Percentiles rank a stretch among this genome's conserved stretches.
Conservation (phyloP, 352 stramenopile genomes). For the Phytophthora sp. region DNA sequence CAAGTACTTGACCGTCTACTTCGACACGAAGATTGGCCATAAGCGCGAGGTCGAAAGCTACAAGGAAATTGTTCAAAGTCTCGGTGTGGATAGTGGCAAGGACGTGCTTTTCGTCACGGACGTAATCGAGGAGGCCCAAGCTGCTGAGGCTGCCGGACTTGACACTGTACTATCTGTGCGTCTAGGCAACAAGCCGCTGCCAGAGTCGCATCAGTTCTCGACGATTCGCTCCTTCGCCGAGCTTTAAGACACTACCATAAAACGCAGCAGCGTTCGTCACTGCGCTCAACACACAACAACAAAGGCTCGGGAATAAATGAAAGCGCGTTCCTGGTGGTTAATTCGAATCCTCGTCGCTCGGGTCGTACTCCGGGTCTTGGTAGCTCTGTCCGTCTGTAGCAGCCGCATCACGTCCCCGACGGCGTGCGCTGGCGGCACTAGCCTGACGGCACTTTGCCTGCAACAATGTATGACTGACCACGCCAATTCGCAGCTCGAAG, state of each 20-base stretch:
- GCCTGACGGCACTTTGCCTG: constrained; percentile 75
- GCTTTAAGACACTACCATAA: constrained; percentile 40
- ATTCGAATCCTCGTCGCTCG: constrained; percentile 83
- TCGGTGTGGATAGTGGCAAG: constrained; percentile 78
- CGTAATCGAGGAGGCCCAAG: constrained; percentile 85
- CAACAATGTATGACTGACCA: constrained; percentile 81
- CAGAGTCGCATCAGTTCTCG: constrained; percentile 54
- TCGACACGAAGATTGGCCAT: constrained; percentile 84
- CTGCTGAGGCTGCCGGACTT: constrained; percentile 70
- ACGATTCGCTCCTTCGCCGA: constrained; percentile 70
- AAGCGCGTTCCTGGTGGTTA: constrained; percentile 32
- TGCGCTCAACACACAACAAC: constrained; percentile 7
- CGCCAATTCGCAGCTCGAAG: constrained; percentile 83
- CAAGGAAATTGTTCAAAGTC: constrained; percentile 79
- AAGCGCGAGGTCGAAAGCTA: constrained; percentile 82
- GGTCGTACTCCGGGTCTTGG: constrained; percentile 79
- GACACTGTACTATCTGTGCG: constrained; percentile 80
- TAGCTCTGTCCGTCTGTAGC: constrained; percentile 50
- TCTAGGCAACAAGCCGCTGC: constrained; percentile 85
- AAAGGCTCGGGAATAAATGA: constrained; percentile 25
- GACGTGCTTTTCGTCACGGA: constrained; percentile 92
- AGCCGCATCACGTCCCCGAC: constrained; percentile 39
- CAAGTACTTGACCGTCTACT: constrained; percentile 78
- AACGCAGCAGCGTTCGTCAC: neutral
- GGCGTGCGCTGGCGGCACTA: constrained; percentile 37